These are phyloP conservation scores for Xerocomus brunneocitrinus DNA, from an alignment of 768 basidiomycete genomes.

Conservation along the genomic window DNA sequence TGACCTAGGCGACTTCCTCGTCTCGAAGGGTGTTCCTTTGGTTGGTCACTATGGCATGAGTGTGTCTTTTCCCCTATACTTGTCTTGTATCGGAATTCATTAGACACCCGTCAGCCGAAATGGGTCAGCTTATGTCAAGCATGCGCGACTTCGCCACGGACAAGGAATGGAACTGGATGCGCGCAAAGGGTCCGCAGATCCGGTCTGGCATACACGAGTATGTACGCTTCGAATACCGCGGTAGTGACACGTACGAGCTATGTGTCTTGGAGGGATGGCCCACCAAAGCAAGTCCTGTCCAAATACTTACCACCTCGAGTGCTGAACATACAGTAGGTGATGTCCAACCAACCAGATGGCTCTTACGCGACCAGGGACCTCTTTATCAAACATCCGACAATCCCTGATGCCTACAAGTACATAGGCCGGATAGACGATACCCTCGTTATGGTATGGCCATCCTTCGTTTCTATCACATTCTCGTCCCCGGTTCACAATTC, in stretches of 20 bases:
- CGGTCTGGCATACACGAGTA: slow-evolving; percentile 26
- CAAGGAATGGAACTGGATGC: slow-evolving; percentile 55
- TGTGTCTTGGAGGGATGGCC: slow-evolving; percentile 50
- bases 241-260: slow-evolving; percentile 42
- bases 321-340: slow-evolving; percentile 12
- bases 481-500: neutral
- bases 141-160: slow-evolving; percentile 44
- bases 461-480: neutral
- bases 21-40: slow-evolving; percentile 44
- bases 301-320: neutral
- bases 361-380: slow-evolving; percentile 56
- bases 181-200: slow-evolving; percentile 26
- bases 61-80: slow-evolving; percentile 25
- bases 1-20: slow-evolving; percentile 49
- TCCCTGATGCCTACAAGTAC: slow-evolving; percentile 39
- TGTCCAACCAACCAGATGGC: slow-evolving; percentile 45
- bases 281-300: slow-evolving; percentile 35
- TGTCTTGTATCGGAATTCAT: neutral
- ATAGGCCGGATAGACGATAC: slow-evolving; percentile 56
- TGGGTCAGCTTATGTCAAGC: slow-evolving; percentile 43
- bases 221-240: slow-evolving; percentile 41
- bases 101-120: slow-evolving; percentile 17
- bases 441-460: slow-evolving; percentile 33
- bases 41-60: slow-evolving; percentile 46
- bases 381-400: slow-evolving; percentile 45